Evolutionary conservation across 1,139 yeast genomes (phyloP), one percentile per base, ranked within the genome.

Genomic region (Spathaspora sp.): DNA sequence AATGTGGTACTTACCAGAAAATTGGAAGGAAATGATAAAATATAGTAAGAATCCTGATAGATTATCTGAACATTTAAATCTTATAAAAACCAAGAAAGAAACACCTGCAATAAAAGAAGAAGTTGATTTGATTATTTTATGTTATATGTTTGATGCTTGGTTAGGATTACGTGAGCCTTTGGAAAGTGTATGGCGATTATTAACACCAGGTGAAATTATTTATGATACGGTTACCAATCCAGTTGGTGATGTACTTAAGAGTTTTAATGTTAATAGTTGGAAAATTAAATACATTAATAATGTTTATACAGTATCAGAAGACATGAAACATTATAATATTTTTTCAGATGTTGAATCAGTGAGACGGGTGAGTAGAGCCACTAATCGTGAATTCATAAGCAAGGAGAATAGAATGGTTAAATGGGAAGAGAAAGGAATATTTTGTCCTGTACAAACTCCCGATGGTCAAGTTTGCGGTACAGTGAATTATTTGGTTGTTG

Each of bases 101-200:
- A 8, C 13, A 23, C 23, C 18, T 15, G 16, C 4, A 20, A 13
- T 38, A 15, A 38, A 38, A 38, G 18, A 38, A 15, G 40, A 38
- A 38, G 24, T 38, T 15, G 40, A 38, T 38, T 23, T 38, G 11
- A 38, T 38, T 10, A 38, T 9, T 24, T 11, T 38, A 38, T 38
- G 40, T 24, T 38, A 38, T 13, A 38, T 38, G 40, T 38, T 38
- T 38, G 40, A 38, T 15, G 13, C 23, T 17, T 38, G 40, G 40
- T 38, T 38, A 24, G 40, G 15, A 17, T 15, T 38, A 15, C 15
- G 40, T 15, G 18, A 38, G 17, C 16, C 13, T 17, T 20, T 20
- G 10, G n/a, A 20, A 11, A 9, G 5, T 4, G 13, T 38, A 38
- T 38, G 40, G 40, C 15, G 40, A 17, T 38, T 38, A 38, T 10